These are phyloP conservation scores for Fomitiporia mediterranea DNA, from an alignment of 1,284 basidiomycete genomes.

Conservation along the genomic window DNA sequence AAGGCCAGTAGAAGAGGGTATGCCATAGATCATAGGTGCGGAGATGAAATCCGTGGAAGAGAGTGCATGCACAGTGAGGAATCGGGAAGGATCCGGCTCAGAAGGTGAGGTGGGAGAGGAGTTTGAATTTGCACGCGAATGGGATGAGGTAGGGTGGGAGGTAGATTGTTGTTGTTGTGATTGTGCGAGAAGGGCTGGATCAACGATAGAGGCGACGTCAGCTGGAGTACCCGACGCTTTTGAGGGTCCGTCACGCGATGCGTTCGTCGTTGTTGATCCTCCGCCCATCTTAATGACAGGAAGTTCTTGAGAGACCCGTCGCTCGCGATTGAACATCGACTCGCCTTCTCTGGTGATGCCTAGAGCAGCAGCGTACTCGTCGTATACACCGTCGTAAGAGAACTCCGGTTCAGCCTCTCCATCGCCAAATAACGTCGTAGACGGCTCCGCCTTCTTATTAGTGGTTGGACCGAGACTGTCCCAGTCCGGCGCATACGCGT, in stretches of 20 bases:
- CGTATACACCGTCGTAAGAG: neutral
- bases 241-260: too few relatives aligned
- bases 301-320: too few relatives aligned
- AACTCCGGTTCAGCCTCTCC: neutral
- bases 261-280: too few relatives aligned
- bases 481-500: neutral
- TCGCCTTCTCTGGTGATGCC: neutral
- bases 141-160: neutral
- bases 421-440: too few relatives aligned
- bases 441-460: neutral
- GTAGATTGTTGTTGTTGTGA: too few relatives aligned
- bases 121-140: neutral
- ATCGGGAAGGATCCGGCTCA: neutral
- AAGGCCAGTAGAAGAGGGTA: constrained; percentile 4
- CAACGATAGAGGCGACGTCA: neutral
- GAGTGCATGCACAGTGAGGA: neutral
- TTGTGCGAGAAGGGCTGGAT: neutral
- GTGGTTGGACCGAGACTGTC: neutral
- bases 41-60: neutral
- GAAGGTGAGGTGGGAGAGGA: neutral
- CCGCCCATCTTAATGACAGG: too few relatives aligned
- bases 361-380: neutral
- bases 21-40: constrained; percentile 5
- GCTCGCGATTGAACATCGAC: too few relatives aligned
- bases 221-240: too few relatives aligned